phyloP scores from a whole-genome alignment of 306 rosid species.

The Vicia villosa region DNA sequence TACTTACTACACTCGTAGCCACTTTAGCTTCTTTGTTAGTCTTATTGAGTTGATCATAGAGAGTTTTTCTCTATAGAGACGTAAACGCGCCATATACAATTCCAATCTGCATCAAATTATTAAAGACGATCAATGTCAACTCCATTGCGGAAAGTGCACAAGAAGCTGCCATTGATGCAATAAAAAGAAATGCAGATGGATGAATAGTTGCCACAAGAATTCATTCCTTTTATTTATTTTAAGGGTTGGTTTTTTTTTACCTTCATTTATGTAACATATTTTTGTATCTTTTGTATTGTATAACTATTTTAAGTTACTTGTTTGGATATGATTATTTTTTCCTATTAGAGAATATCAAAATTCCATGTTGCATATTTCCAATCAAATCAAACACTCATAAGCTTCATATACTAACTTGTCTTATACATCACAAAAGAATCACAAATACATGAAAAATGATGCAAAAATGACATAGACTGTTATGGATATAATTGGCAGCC shows the following conservation, averaged over 20 bases:
- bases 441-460: constrained; percentile 43
- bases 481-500: constrained; percentile 24
- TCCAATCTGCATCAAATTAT: constrained; percentile 17
- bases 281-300: constrained; percentile 31
- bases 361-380: constrained; percentile 9
- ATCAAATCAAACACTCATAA: constrained; percentile 12
- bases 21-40: constrained; percentile 53
- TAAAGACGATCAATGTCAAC: constrained; percentile 13
- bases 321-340: constrained; percentile 34
- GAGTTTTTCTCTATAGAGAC: background rate
- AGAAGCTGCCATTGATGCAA: constrained; percentile 23
- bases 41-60: constrained; percentile 48
- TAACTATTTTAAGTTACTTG: constrained; percentile 35
- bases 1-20: constrained; percentile 43
- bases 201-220: constrained; percentile 27
- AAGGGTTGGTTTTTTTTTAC: constrained; percentile 27
- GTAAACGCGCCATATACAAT: background rate
- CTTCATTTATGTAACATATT: constrained; percentile 32
- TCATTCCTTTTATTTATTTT: constrained; percentile 19
- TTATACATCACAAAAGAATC: constrained; percentile 16
- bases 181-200: constrained; percentile 32
- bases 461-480: constrained; percentile 41
- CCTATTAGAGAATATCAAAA: constrained; percentile 18
- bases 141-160: background rate
- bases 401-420: constrained; percentile 16